Base-by-base conservation (phyloP, 345 rosid genomes). In the Geranium brycei region DNA sequence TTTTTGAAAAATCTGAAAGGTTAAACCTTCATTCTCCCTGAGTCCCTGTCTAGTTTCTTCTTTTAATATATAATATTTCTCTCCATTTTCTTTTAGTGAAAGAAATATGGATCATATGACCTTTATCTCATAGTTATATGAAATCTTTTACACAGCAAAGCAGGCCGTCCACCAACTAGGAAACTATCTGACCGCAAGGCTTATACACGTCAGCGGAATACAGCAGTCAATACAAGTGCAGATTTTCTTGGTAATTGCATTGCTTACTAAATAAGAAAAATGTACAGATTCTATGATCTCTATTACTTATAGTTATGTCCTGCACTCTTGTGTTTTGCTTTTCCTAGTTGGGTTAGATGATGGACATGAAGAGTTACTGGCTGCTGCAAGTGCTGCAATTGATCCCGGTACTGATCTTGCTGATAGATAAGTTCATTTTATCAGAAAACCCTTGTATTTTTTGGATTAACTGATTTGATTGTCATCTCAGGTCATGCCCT, bases 141-240 rank as follows among this genome's bases (percentile, higher is more conserved):
- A 58, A 64, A 70, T 72, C 15, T 74, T 76, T 62, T 79, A 32
- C 67, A 66, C 95, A 90, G 97, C 83, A 90, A 84, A 75, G 73
- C 82, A 17, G 95, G 99, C 62, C 91, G 97, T 72, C 96, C 91
- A 61, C 85, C 95, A 61, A 79, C 91, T 67, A 85, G 97, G 78
- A 93, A 93, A 82, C 87, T 84, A 66, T 80, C 96, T 74, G 97
- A 84, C 70, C 91, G 97, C 56, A 90, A 81, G 78, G 89, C 88
- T 67, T 86, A 90, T 80, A 75, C 74, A 63, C 92, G 91, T 31
- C 88, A 86, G 74, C 84, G 83, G 73, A 86, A 80, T 68, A 64
- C 86, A 18, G 77, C 79, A 16, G 64, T 82, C 59, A 79, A 78
- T 71, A 69, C 82, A 66, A 62, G 83, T 62, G 82, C 85, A 60